Base-by-base conservation (phyloP, 345 rosid genomes). In the Lepidium didymum region DNA sequence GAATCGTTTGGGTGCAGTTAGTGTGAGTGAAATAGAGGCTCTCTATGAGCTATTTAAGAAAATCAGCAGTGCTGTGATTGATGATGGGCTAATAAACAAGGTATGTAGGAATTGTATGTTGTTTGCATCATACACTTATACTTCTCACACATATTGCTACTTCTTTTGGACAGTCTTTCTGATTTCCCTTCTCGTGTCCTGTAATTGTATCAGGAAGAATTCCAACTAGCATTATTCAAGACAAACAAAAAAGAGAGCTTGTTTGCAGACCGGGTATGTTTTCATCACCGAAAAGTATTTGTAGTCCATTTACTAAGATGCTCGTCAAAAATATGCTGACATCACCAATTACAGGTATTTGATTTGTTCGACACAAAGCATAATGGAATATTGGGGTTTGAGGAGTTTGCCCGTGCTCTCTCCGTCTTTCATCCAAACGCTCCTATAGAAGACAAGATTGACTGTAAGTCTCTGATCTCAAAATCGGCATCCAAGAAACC, bases 1-100 rank as follows among this genome's bases (percentile, higher is more conserved):
- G 25, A 46, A 11, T 33, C 9, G 38, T 68, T 33, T 46, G 21
- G 67, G 4, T 79, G 82, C 91, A 92, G 96, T 92, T 74, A 85
- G 93, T 60, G 93, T 90, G 60, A 92, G 96, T 76, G 96, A 92
- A 79, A 87, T 92, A 64, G 98, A 92, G 56, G 96, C 98, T 64
- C 78, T 92, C 52, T 90, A 90, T 67, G 96, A 90, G 75, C 83
- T 92, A 42, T 92, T 92, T 83, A 90, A 92, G 91, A 92, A 87
- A 86, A 88, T 92, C 50, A 92, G 98, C 73, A 90, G 96, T 59
- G 92, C 96, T 8, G 96, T 92, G 31, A 86, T 92, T 71, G 98
- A 92, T 68, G 98, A 92, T 58, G 96, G 96, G 12, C 78, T 90
- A 49, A 92, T 92, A 81, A 88, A 90, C 79, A 92, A 89, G 98